Evolutionary conservation across 78 protist species (phyloP).

Genomic region (Monosiga brevicollis): DNA sequence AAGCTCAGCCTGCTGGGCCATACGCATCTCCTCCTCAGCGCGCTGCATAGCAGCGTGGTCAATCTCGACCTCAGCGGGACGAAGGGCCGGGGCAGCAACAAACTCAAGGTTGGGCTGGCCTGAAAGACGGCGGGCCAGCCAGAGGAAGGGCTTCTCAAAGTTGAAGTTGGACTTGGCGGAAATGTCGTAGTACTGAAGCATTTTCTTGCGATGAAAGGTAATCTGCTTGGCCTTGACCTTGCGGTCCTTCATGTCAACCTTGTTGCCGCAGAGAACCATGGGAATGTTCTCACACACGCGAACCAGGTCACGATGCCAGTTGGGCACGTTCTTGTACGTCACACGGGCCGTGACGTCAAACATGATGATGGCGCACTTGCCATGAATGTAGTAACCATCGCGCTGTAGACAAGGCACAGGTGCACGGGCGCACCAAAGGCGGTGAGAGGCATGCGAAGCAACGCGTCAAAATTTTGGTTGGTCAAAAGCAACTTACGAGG

Average conservation of each 20-base stretch:
- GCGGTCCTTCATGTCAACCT: constrained; percentile 90
- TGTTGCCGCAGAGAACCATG: constrained; percentile 97
- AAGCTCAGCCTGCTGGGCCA: constrained; percentile 49
- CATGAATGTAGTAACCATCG: constrained; percentile 90
- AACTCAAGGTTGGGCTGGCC: constrained; percentile 69
- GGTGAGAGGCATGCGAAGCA: too few species aligned
- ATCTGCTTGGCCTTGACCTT: constrained; percentile 91
- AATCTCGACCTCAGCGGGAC: constrained; percentile 48
- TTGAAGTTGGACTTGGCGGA: constrained; percentile 97
- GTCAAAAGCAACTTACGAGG: too few species aligned
- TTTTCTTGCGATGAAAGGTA: constrained; percentile 96
- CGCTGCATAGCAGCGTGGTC: constrained; percentile 37
- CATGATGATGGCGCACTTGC: constrained; percentile 94
- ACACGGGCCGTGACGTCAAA: constrained; percentile 97
- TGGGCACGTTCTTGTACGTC: constrained; percentile 95
- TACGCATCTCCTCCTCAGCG: constrained; percentile 56
- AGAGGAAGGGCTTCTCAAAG: constrained; percentile 98
- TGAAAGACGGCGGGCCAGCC: constrained; percentile 85
- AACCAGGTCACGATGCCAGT: constrained; percentile 93
- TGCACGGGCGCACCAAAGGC: too few species aligned
- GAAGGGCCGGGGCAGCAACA: constrained; percentile 62
- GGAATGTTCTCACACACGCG: constrained; percentile 97
- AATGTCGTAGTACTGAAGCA: constrained; percentile 94
- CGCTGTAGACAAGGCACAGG: too few species aligned
- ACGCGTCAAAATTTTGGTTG: too few species aligned